phyloP scores from a whole-genome alignment of 345 rosid genomes.

The Alliaria petiolata region DNA sequence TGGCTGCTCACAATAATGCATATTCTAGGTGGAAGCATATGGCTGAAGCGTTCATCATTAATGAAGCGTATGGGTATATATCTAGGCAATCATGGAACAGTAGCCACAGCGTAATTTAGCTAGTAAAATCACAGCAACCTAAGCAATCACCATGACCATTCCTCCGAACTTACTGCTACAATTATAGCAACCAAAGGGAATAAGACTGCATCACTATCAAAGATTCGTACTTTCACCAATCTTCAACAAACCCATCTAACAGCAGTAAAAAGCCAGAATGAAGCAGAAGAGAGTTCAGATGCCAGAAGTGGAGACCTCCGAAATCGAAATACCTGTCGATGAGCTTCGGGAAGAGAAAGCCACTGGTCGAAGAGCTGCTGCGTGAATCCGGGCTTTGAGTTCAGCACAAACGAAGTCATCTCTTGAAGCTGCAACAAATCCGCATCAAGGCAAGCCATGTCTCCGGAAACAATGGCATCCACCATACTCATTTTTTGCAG shows the following conservation, averaged over 20 bases:
- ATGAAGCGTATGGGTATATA: too few relatives aligned
- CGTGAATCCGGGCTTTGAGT: conserved; percentile 66
- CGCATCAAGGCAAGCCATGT: conserved; percentile 62
- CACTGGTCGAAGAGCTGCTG: conserved; percentile 86
- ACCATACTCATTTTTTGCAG: conserved; percentile 33
- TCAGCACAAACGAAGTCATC: conserved; percentile 66
- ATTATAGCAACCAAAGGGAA: not conserved
- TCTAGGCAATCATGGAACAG: not conserved
- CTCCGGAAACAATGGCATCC: conserved; percentile 42
- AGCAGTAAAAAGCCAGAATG: not conserved
- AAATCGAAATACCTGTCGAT: conserved; percentile 54
- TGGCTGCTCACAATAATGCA: not conserved
- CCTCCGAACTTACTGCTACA: not conserved
- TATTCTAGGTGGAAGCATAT: not conserved
- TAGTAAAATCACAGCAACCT: not conserved
- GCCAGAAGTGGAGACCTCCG: not conserved
- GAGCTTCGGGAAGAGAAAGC: conserved; percentile 87
- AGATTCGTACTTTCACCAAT: not conserved
- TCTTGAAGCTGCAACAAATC: conserved; percentile 86
- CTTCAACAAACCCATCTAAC: not conserved
- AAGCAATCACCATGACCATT: not conserved
- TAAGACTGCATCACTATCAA: not conserved
- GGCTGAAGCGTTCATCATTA: too few relatives aligned
- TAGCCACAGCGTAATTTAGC: not conserved
- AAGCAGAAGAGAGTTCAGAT: not conserved